Evolutionary conservation across 2,329 filamentous ascomycete species (phyloP).

Genomic region (Exophiala dermatitidis): DNA sequence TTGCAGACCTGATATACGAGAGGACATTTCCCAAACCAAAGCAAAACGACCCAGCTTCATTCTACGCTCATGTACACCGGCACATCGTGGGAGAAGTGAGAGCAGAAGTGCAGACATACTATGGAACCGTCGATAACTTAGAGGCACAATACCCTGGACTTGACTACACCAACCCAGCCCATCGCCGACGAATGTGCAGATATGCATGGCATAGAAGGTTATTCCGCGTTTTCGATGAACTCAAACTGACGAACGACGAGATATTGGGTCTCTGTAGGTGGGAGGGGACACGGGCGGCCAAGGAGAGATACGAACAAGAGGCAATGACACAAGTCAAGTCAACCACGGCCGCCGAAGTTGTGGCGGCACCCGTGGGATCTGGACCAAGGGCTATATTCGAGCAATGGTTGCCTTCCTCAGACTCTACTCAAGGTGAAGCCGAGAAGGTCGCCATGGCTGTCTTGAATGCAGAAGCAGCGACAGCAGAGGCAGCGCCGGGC

Average conservation of each 20-base stretch:
- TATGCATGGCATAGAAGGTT: conserved; percentile 56
- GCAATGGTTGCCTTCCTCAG: conserved; percentile 1
- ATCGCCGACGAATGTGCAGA: conserved; percentile 55
- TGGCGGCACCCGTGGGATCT: conserved; percentile 16
- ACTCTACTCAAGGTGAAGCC: not conserved
- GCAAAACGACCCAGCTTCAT: conserved; percentile 51
- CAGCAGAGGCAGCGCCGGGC: conserved; percentile 27
- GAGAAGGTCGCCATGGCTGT: not conserved
- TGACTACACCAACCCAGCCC: conserved; percentile 56
- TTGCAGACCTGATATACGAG: conserved; percentile 53
- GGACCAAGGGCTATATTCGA: conserved; percentile 16
- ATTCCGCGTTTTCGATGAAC: conserved; percentile 54
- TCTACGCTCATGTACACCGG: conserved; percentile 52
- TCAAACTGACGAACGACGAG: conserved; percentile 52
- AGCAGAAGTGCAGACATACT: conserved; percentile 57
- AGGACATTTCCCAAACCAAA: conserved; percentile 52
- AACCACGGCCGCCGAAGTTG: conserved; percentile 54
- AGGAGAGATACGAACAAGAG: conserved; percentile 45
- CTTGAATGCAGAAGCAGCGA: not conserved
- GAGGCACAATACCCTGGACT: conserved; percentile 61
- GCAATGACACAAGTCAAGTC: conserved; percentile 54
- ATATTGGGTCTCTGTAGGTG: conserved; percentile 57
- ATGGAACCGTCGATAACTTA: conserved; percentile 56
- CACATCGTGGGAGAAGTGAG: conserved; percentile 60
- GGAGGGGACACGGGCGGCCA: conserved; percentile 45